A percentile compares a stretch with the other conserved stretches of the same genome.
Evolutionary conservation across 148 eudicot genomes (phyloP).

Genomic region (Vaccinium vitisidaea): DNA sequence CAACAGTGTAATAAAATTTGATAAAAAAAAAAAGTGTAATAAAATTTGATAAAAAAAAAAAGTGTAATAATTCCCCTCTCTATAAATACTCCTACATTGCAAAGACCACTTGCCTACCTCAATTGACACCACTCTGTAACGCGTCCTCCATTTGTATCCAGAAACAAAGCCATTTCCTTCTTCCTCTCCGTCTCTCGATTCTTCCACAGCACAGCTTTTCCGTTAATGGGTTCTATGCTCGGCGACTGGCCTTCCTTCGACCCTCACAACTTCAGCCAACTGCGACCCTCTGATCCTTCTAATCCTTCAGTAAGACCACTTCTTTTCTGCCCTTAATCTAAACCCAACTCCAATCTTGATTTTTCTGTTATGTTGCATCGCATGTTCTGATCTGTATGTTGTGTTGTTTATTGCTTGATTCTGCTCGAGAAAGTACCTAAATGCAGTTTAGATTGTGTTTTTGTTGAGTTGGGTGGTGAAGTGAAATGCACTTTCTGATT

Average conservation of each 20-base stretch:
- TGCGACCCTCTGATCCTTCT: conserved; percentile 78
- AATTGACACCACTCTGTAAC: neutral
- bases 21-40: too few relatives aligned
- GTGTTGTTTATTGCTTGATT: conserved; percentile 2
- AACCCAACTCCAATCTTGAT: neutral
- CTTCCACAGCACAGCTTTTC: neutral
- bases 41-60: too few relatives aligned
- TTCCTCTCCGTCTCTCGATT: conserved; percentile 4
- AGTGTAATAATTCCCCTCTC: neutral
- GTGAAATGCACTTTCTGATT: conserved; percentile 5
- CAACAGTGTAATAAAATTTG: too few relatives aligned
- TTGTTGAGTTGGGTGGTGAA: conserved; percentile 10
- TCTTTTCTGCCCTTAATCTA: neutral
- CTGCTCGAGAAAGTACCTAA: neutral
- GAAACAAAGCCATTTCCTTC: conserved; percentile 11
- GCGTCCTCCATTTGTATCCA: neutral
- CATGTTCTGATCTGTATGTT: neutral
- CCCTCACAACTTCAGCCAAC: conserved; percentile 86
- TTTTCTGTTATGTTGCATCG: neutral
- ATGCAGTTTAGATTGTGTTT: neutral
- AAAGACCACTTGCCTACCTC: neutral
- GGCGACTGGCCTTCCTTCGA: conserved; percentile 77
- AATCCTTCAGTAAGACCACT: conserved; percentile 60
- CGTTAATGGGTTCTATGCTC: conserved; percentile 47
- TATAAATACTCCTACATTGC: neutral